phyloP scores from a whole-genome alignment of 192 early-diverging fungal genomes.

The Umbelopsis sp. region DNA sequence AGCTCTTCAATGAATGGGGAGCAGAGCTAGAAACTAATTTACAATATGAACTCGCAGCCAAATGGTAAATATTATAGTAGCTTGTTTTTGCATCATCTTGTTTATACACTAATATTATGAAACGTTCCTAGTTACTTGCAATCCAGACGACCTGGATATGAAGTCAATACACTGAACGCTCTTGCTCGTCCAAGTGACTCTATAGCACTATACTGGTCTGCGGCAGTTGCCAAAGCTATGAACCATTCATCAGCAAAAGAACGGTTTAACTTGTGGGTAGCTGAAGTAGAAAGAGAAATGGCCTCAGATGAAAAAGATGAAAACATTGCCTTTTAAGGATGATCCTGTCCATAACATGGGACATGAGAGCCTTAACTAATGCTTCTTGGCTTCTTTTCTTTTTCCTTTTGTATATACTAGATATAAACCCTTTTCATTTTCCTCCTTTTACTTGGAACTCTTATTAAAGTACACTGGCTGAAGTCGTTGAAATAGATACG shows the following conservation, averaged over 20 bases:
- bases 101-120: not conserved
- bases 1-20: constrained; percentile 32
- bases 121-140: constrained; percentile 9
- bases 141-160: constrained; percentile 2
- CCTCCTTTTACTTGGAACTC: not conserved
- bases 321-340: constrained; percentile 21
- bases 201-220: constrained; percentile 19
- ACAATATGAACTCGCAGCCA: constrained; percentile 19
- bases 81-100: not conserved
- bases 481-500: constrained; percentile 19
- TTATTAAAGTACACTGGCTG: constrained; percentile 3
- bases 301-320: not conserved
- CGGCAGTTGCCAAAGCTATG: not conserved
- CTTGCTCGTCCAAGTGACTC: constrained; percentile 22
- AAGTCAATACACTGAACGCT: constrained; percentile 4
- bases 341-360: not conserved
- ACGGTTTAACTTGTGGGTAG: constrained; percentile 7
- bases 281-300: constrained; percentile 9
- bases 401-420: not conserved
- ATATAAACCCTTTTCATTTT: not conserved
- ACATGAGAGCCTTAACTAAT: not conserved
- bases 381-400: not conserved
- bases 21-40: not conserved
- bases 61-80: constrained; percentile 2
- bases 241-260: constrained; percentile 17